These are phyloP conservation scores for Ilex asprella DNA, from an alignment of 257 asterid genomes.

Conservation along the genomic window DNA sequence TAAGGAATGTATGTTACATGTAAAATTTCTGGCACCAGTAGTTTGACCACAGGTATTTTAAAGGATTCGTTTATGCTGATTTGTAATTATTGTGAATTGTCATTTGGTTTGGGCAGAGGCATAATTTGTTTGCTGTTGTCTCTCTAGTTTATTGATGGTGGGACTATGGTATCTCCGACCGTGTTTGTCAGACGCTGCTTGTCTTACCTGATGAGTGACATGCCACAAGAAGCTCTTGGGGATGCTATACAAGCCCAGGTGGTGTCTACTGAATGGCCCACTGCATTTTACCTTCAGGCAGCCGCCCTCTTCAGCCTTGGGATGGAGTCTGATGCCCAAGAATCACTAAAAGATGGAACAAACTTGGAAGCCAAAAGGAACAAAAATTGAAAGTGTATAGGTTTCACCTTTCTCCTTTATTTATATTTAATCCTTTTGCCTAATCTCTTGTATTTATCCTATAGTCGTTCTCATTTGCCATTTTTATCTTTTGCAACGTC, in stretches of 20 bases:
- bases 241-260: constrained; percentile 45
- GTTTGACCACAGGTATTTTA: no score
- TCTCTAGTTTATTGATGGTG: constrained; percentile 76
- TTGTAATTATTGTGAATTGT: no score
- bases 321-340: constrained; percentile 41
- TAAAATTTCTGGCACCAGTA: no score
- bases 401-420: not conserved
- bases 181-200: constrained; percentile 69
- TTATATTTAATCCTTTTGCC: not conserved
- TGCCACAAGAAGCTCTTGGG: constrained; percentile 32
- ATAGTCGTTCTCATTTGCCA: not conserved
- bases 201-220: constrained; percentile 34
- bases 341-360: constrained; percentile 38
- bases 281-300: constrained; percentile 43
- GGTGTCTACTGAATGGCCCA: constrained; percentile 39
- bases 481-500: no score
- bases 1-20: no score
- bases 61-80: no score
- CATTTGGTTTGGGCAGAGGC: no score
- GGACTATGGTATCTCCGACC: constrained; percentile 84
- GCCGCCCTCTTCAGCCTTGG: constrained; percentile 37
- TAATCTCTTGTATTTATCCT: constrained; percentile 16
- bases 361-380: constrained; percentile 28
- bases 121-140: no score
- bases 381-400: constrained; percentile 25